Base-by-base conservation (phyloP, 129 eudicot species). In the Tanacetum coccineum region DNA sequence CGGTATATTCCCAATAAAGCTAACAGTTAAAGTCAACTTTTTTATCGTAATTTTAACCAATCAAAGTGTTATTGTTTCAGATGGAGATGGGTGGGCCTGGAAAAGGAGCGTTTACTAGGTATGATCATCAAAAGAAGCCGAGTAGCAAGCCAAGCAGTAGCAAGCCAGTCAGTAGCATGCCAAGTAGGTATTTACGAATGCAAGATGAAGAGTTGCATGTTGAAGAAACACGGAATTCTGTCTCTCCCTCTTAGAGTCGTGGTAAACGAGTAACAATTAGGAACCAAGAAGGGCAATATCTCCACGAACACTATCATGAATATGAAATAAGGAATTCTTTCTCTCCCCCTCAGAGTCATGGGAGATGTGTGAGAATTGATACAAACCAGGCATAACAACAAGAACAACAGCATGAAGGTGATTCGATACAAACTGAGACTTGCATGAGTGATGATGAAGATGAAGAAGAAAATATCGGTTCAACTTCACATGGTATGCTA, bases 381-480 rank as follows among this genome's bases (percentile, higher is more conserved):
- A 25, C 3, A 25, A 25, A 25, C 28, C 28, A 64, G 21, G 68
- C 39, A 9, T 19, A 17, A 39, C 28, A 17, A 40, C 50, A 40
- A 62, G 30, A 62, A 4, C 17, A 51, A 4, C 54, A 45, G 2
- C 32, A 44, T 18, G 68, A 64, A 64, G 18, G 18, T 45, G 19
- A 64, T 64, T 45, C 40, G 26, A 0, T 14, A 54, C 14, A 18
- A 19, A 54, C 0, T 15, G 48, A 5, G 3, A 61, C 9, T 13
- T 22, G 13, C 6, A 15, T 13, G 21, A 61, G 22, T 36, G 25
- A 36, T 61, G 13, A 4, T 64, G 19, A 42, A 12, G 67, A n/a
- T n/a, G n/a, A n/a, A n/a, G n/a, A 62, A 2, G 53, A 62, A 30
- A 62, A 62, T 15, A 42, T 62, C 44, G 53, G 17, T 62, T 62